Base-by-base conservation (phyloP, 495 filamentous ascomycete genomes). In the Articulospora tetracladia region DNA sequence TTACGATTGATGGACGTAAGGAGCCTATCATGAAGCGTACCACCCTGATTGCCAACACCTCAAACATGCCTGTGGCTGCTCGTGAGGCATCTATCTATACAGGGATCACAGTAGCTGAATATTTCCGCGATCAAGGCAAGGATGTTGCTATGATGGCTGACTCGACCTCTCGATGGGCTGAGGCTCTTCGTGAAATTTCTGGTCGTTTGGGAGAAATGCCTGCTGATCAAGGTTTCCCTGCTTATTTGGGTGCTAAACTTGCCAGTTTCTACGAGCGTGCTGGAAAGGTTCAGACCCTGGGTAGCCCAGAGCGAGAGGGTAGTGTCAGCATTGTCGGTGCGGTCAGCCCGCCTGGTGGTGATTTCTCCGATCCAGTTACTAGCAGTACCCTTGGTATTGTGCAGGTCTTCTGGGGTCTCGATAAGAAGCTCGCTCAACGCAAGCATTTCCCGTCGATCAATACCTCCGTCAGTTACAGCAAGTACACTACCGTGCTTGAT, bases 1-100 rank as follows among this genome's bases (percentile, higher is more conserved):
- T 98, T 73, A 83, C 91, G 19, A 81, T 97, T 60, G 83, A 93
- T 24, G 94, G 94, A 66, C 91, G 93, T 69, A 87, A 91, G 78
- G 95, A 98, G 72, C 91, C 94, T 59, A 98, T 99, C 81, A 99
- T 99, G 94, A 99, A 98, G 84, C 95, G 94, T 68, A 98, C 94
- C 54, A 93, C 91, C 44, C 82, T 99, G 55, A 97, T 99, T 72
- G 94, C 94, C 69, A 99, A 99, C 74, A 99, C 94, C 26, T 99
- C 94, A 59, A 99, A 99, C 80, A 99, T 99, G 94, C 94, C 94
- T 63, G 94, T 99, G 69, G 94, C 94, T 58, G 94, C 94, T 53
- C 92, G 94, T 77, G 94, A 99, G 74, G 94, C 94, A 60, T 99
- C 94, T 48, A 99, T 99, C 70, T 99, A 98, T 77, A 99, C 94